Percentiles rank a stretch among this genome's conserved stretches.
These are phyloP conservation scores for Aspergillaceae sp. DNA, from an alignment of 2,329 filamentous ascomycete genomes.

Conservation along the genomic window DNA sequence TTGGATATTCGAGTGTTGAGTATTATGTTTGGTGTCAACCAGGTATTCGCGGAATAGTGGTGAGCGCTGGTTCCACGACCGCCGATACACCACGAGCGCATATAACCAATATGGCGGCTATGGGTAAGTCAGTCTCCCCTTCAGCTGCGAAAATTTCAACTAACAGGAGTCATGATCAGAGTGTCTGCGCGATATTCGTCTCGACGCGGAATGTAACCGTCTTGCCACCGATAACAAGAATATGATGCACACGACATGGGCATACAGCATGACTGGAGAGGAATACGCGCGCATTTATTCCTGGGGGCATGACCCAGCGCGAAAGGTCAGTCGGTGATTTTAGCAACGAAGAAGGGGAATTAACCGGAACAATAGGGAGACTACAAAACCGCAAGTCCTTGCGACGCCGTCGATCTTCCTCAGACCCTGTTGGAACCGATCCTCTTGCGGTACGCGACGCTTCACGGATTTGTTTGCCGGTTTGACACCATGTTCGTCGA, in stretches of 20 bases:
- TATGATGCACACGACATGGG: constrained; percentile 48
- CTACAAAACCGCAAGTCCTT: constrained; percentile 38
- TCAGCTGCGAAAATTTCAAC: too few species aligned
- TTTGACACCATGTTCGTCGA: constrained; percentile 36
- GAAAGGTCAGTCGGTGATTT: constrained; percentile 25
- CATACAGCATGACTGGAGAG: constrained; percentile 44
- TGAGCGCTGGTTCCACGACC: constrained; percentile 42
- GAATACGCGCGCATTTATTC: constrained; percentile 45
- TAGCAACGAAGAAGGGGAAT: neutral
- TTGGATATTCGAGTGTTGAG: neutral
- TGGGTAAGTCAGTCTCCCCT: constrained; percentile 18
- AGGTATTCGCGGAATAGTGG: constrained; percentile 41
- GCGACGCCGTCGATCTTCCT: constrained; percentile 37
- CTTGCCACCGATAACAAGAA: constrained; percentile 28
- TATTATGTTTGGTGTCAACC: neutral
- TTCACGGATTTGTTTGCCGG: constrained; percentile 34
- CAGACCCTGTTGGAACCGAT: constrained; percentile 45
- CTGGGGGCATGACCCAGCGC: constrained; percentile 43
- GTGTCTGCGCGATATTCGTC: constrained; percentile 45
- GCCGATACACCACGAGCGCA: constrained; percentile 53
- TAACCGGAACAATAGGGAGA: constrained; percentile 26
- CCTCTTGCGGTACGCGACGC: constrained; percentile 35
- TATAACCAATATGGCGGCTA: constrained; percentile 51
- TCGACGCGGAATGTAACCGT: constrained; percentile 31
- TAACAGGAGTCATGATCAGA: constrained; percentile 25